Base-by-base conservation (phyloP, 2,329 filamentous ascomycete genomes). In the Chaetomiaceae sp. region DNA sequence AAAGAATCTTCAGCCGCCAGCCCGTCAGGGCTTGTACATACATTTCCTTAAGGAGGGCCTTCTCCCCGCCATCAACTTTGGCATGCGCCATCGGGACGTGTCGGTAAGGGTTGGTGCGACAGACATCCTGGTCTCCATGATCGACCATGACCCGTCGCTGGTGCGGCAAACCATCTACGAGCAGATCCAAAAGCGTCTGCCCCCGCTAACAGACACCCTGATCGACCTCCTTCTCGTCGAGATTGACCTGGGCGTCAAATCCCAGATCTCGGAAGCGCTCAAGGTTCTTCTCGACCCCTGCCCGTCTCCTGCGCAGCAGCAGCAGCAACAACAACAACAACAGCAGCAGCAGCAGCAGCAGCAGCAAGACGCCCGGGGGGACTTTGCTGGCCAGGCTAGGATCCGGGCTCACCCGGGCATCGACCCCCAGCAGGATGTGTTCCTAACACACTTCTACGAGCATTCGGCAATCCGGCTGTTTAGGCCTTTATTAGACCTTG, bases 131-230 rank as follows among this genome's bases (percentile, higher is more conserved):
- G 88, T 96, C 7, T 89, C 90, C 5, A 84, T 97, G 69, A 93
- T 99, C 60, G 93, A 99, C 62, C 91, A 97, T 64, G 93, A 99
- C 62, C 87, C 92, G 2, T 82, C 90, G 60, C 90, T 96, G 86
- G 92, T 99, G 65, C 86, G 93, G 43, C 84, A 86, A 59, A 95
- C 92, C 48, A 91, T 97, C 61, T 92, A 96, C 67, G 89, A 90
- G 55, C 89, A 95, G 58, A 86, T 96, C 55, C 85, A 86, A 58
- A 90, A 96, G 58, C 91, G 91, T 65, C 83, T 88, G 60, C 82
- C 85, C 2, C 89, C 89, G 4, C 71, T 99, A 48, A 96, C 90
- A 1, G 93, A 97, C 65, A 95, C 89, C 0, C 73, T 99, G 35
- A 95, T 97, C 52, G 92, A 96, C 60, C 76, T 99, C 37, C 78